Percentiles rank a stretch among this genome's conserved stretches.
Conservation (phyloP, 345 rosid species). For the Eucalyptus regnans region DNA sequence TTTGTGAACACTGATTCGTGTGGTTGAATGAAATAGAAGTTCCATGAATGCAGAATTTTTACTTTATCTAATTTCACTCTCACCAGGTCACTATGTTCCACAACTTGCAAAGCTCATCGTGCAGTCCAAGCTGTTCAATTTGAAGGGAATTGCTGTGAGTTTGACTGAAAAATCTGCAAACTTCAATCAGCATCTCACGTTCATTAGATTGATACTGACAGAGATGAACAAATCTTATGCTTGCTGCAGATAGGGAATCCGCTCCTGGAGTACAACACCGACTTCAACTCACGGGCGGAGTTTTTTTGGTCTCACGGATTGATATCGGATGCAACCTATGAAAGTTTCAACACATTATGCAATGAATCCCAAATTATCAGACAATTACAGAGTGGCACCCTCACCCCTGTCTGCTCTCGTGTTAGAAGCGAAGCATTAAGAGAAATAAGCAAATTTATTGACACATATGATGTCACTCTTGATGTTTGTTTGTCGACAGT, state of each 20-base stretch:
- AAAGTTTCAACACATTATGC: conserved; percentile 4
- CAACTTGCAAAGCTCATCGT: conserved; percentile 29
- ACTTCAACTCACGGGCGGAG: conserved; percentile 15
- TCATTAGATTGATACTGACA: neutral
- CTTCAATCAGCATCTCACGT: neutral
- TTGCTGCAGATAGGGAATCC: conserved; percentile 37
- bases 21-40: neutral
- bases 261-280: conserved; percentile 21
- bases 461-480: conserved; percentile 22
- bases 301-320: conserved; percentile 42
- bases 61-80: neutral
- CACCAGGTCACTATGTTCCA: conserved; percentile 44
- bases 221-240: neutral
- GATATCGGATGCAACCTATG: conserved; percentile 27
- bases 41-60: neutral
- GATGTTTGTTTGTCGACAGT: conserved; percentile 26
- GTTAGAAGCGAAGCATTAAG: neutral
- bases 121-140: conserved; percentile 16
- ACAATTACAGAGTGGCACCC: neutral
- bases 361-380: conserved; percentile 21
- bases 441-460: conserved; percentile 6
- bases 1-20: neutral
- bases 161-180: neutral
- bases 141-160: conserved; percentile 40
- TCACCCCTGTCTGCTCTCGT: conserved; percentile 3